Evolutionary conservation across 1,139 yeast genomes (phyloP).

Genomic region (Taphrina wiesneri): DNA sequence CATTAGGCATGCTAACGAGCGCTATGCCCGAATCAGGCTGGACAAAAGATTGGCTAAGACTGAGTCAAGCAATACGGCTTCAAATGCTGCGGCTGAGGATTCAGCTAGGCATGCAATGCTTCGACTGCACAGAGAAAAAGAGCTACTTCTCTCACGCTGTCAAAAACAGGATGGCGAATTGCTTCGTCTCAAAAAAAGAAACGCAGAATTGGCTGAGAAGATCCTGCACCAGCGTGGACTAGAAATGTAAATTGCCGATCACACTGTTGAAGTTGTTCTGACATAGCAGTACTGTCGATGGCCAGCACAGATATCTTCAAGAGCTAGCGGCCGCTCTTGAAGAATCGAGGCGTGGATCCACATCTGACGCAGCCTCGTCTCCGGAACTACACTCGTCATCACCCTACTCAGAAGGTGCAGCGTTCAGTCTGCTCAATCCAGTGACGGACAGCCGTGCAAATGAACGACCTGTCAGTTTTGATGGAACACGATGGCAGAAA

Average conservation of each 20-base stretch:
- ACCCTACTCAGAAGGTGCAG: not conserved
- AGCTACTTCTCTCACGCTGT: not conserved
- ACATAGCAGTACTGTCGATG: conserved; percentile 24
- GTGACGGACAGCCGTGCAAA: not conserved
- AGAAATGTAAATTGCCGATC: not conserved
- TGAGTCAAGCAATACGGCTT: not conserved
- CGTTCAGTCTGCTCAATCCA: not conserved
- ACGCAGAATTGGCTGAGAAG: conserved; percentile 28
- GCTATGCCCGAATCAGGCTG: not conserved
- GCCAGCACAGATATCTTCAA: conserved; percentile 20
- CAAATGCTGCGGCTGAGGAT: not conserved
- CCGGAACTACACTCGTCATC: not conserved
- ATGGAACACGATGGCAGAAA: conserved; percentile 10
- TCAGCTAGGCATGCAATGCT: not conserved
- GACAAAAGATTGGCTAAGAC: not conserved
- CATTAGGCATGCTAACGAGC: not conserved
- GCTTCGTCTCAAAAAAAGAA: conserved; percentile 1
- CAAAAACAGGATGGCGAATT: conserved; percentile 9
- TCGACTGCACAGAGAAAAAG: not conserved
- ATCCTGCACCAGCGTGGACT: conserved; percentile 14
- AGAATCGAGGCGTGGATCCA: not conserved
- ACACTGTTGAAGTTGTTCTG: not conserved
- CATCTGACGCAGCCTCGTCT: conserved; percentile 1
- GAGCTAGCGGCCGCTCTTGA: conserved; percentile 24
- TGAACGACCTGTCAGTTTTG: conserved; percentile 15